phyloP scores from a whole-genome alignment of 495 filamentous ascomycete species.

The Penicillium coffeae region DNA sequence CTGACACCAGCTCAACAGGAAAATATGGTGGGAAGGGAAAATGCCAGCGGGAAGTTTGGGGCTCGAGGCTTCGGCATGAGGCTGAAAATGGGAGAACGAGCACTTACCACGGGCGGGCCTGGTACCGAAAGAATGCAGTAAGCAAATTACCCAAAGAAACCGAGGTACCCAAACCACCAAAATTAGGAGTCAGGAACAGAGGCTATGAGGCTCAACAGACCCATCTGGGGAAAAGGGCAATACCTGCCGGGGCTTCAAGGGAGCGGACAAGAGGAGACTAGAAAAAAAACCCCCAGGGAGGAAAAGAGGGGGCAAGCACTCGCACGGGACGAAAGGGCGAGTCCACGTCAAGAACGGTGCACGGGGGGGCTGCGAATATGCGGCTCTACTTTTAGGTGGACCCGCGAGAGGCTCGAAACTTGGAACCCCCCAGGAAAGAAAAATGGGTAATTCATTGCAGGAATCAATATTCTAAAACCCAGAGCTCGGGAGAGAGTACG shows the following conservation, averaged over 20 bases:
- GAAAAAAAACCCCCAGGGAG: background rate
- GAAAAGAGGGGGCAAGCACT: background rate
- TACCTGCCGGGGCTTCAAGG: background rate
- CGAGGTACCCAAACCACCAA: background rate
- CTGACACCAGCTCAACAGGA: too few relatives aligned
- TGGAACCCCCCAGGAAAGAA: constrained; percentile 9
- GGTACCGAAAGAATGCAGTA: background rate
- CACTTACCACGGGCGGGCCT: background rate
- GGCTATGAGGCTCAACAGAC: background rate
- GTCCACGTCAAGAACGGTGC: background rate
- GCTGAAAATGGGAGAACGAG: background rate
- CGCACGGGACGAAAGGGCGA: background rate
- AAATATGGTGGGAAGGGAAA: background rate
- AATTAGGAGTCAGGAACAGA: background rate
- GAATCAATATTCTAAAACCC: too few relatives aligned
- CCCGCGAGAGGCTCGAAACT: background rate
- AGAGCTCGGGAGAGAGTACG: too few relatives aligned
- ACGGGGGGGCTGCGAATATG: background rate
- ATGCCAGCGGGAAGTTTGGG: too few relatives aligned
- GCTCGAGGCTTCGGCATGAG: background rate
- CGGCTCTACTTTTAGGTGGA: background rate
- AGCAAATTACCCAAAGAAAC: too few relatives aligned
- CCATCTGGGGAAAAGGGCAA: background rate
- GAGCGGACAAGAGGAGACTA: background rate
- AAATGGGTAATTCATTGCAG: too few relatives aligned